Evolutionary conservation across 495 filamentous ascomycete genomes (phyloP), one percentile per base, ranked within the genome.

Genomic region (Podospora comata): DNA sequence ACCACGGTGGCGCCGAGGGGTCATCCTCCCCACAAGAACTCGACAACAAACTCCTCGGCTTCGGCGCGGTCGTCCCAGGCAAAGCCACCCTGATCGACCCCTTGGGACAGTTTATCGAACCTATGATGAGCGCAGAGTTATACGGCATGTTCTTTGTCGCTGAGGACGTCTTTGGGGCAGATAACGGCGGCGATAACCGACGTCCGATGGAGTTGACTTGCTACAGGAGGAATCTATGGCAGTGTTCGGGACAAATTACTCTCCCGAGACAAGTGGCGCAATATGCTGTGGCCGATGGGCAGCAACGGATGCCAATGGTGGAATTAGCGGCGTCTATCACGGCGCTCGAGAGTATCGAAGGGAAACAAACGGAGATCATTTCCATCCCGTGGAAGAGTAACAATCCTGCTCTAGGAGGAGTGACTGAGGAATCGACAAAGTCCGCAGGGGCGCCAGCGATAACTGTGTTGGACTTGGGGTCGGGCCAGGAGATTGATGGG

Each of bases 81-180:
- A 87, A 88, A 70, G 92, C 89, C 58, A 86, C 86, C 2, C 87
- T 81, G 84, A 86, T 69, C 16, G 72, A 73, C 63, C 73, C 73
- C 20, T 48, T 67, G 0, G 75, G 67, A 20, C 70, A 74, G 55
- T 67, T 75, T 26, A 71, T 82, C 77, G 86, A 73, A 80, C 84
- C 92, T 26, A 84, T 85, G 39, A 87, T 96, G 75, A 86, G 89
- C 9, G 92, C 92, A 57, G 93, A 96, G 77, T 80, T 97, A 34
- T 92, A 95, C 74, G 93, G 93, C 80, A 96, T 96, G 92, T 97
- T 97, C 81, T 96, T 95, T 73, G 86, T 97, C 5, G 93, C 93
- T 62, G 93, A 97, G 72, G 84, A 85, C 65, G 85, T 87, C 6
- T 87, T 85, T 72, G 80, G 80, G 48, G 79, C 76, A 18, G 80